Evolutionary conservation across 208 protist genomes (phyloP), one percentile per base, ranked within the genome.

Genomic region (Leishmania lainsoni): DNA sequence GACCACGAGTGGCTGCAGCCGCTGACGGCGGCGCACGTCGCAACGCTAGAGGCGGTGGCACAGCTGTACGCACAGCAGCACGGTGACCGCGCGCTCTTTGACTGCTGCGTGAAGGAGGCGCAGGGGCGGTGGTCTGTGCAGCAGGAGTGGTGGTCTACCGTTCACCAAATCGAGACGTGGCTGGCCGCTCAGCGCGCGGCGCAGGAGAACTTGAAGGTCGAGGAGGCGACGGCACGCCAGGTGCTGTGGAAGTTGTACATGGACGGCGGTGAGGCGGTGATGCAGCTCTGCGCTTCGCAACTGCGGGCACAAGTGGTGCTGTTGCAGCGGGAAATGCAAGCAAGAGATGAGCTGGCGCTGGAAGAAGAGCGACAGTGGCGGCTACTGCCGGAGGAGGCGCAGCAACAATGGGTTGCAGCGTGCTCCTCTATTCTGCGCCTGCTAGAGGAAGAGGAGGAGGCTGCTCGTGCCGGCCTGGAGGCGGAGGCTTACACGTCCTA

Each of bases 381-480:
- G 12, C 82, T 54, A 4, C 65, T 86, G 72, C 82, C 82, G 1
- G 45, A 51, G 16, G 78, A 75, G 16, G 82, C 78, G 26, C 74
- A 45, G 68, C 73, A 79, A 16, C 56, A 81, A 79, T 86, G 78
- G 78, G 39, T 29, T 6, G 65, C 65, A 2, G 54, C 75, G 45
- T 86, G 73, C 29, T 49, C 48, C 26, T 73, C 79, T 22, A 80
- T 68, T 29, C 83, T 88, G 72, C 74, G 78, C 17, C 29, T 86
- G 29, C 59, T 94, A 32, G 84, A 88, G 68, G 87, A 87, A 66
- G 73, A 73, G n/a, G 91, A 94, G 75, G 87, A 91, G 72, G 81
- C 84, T 14, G 80, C 61, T 0, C 87, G 91, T 10, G 85, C 86
- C n/a, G 78, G 74, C 2, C 75, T 94, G 59, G 81, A 91, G 72